Base-by-base conservation (phyloP, 768 basidiomycete species). In the Macrocybe gigantea region DNA sequence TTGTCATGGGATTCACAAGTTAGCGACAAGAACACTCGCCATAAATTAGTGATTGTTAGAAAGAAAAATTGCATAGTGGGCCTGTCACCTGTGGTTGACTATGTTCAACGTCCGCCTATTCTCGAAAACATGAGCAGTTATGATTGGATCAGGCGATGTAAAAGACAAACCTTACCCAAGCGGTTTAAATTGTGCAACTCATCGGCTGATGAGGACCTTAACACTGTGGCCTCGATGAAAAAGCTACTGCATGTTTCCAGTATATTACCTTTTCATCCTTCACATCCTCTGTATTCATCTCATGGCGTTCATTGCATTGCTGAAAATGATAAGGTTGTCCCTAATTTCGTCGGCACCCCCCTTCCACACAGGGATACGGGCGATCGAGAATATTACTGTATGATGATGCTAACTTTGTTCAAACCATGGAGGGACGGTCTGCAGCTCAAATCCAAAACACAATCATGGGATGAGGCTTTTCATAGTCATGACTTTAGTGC, bases 71-170 rank as follows among this genome's bases (percentile, higher is more conserved):
- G 47, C 1, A 45, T 62, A 8, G 46, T 61, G 36, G 56, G 57
- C 0, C 44, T 60, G 9, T 65, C 64, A 5, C 49, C 50, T 34
- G 54, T 67, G 0, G 52, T 63, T 53, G 66, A 72, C 46, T 70
- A 72, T 47, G 62, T 60, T 3, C 63, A 60, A 46, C 12, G 64
- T 7, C 52, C 61, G 2, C 9, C 30, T 2, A 48, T 39, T 8
- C 55, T 59, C 40, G 41, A 53, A 10, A 6, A 50, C 14, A 35
- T 64, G 32, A 44, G 33, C 11, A 22, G 67, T 5, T 66, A 68
- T 55, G 57, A 65, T 5, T 69, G 62, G 62, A 44, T 56, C 2
- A 50, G 54, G 8, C 38, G 33, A 11, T 60, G 48, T 36, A 44
- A 47, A 6, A 56, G 53, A 37, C 41, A 38, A 47, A 47, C 47